These are phyloP conservation scores for Blastobotrys indianensis DNA, from an alignment of 1,139 yeast genomes.

Conservation along the genomic window DNA sequence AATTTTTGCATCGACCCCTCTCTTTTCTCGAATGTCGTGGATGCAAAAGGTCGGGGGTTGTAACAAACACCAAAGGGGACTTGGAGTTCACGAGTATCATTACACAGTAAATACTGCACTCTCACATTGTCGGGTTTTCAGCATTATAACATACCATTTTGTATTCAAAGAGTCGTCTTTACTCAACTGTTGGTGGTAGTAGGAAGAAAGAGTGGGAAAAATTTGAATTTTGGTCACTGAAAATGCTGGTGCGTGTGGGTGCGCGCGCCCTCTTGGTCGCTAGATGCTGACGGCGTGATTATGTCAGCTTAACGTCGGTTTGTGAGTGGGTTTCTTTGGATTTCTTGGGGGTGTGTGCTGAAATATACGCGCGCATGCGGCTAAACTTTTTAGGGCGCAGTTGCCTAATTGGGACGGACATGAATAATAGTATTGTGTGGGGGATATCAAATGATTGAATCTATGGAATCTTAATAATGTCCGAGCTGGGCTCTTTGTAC, in stretches of 20 bases:
- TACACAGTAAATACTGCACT: too few relatives aligned
- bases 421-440: too few relatives aligned
- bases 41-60: too few relatives aligned
- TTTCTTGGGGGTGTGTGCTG: background rate
- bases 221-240: background rate
- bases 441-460: too few relatives aligned
- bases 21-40: background rate
- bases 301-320: background rate
- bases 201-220: conserved; percentile 3
- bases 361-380: background rate
- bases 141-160: conserved; percentile 4
- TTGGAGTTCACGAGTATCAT: too few relatives aligned
- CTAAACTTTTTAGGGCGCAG: too few relatives aligned
- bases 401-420: too few relatives aligned
- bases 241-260: background rate
- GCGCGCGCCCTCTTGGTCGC: background rate
- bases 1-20: too few relatives aligned
- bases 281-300: background rate
- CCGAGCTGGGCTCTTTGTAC: background rate
- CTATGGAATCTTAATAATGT: too few relatives aligned
- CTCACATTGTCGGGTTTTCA: too few relatives aligned
- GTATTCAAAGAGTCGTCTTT: conserved; percentile 6
- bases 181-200: background rate
- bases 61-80: too few relatives aligned
- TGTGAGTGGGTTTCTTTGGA: background rate